Percentiles rank a stretch among this genome's conserved stretches.
Evolutionary conservation across 805 yeast genomes (phyloP).

Genomic region (Hanseniaspora guilliermondii): DNA sequence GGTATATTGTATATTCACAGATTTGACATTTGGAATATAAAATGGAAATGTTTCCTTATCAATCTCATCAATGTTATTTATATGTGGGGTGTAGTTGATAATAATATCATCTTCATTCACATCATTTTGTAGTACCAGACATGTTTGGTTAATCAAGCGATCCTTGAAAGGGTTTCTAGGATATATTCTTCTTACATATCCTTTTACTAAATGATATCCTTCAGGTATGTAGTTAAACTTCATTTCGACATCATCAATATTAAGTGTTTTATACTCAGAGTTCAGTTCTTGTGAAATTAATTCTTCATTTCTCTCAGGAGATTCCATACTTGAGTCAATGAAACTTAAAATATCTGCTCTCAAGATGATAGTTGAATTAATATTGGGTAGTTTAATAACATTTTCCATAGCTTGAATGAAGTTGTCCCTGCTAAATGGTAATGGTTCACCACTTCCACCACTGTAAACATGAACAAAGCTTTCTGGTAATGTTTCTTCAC

Average conservation of each 20-base stretch:
- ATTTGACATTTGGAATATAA: conserved; percentile 75
- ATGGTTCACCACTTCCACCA: neutral
- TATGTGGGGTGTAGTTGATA: conserved; percentile 70
- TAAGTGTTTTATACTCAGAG: conserved; percentile 18
- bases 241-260: conserved; percentile 34
- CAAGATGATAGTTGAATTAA: conserved; percentile 80
- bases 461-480: neutral
- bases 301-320: conserved; percentile 6
- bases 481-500: neutral
- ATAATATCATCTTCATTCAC: conserved; percentile 33
- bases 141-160: conserved; percentile 71
- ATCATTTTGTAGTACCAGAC: conserved; percentile 36
- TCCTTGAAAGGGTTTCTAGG: conserved; percentile 88
- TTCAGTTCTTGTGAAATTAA: conserved; percentile 2
- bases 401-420: conserved; percentile 68
- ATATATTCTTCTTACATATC: conserved; percentile 70
- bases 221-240: conserved; percentile 21
- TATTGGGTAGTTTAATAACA: conserved; percentile 70
- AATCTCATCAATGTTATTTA: conserved; percentile 23
- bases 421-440: conserved; percentile 31
- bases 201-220: conserved; percentile 30
- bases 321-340: conserved; percentile 30
- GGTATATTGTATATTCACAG: conserved; percentile 56
- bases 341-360: conserved; percentile 71
- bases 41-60: conserved; percentile 38